Evolutionary conservation across 768 basidiomycete genomes (phyloP), one percentile per base, ranked within the genome.

Genomic region (Tylopilus rubrobrunneus): DNA sequence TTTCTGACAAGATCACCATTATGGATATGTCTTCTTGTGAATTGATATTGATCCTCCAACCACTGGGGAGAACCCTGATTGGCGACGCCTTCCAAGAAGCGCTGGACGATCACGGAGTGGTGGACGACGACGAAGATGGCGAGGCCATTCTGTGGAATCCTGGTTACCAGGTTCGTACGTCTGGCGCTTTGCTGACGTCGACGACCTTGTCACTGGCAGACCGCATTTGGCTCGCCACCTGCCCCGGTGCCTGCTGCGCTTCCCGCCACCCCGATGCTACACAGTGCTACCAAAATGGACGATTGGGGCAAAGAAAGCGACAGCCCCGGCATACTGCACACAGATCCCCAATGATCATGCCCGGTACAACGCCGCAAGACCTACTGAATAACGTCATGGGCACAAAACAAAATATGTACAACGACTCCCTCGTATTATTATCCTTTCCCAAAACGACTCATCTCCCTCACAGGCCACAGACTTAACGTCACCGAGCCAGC

Each of bases 351-450:
- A 48, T 63, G 7, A 36, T 61, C n/a, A 51, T 62, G 3, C 62
- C 62, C 3, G 60, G 67, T 23, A 85, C 78, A 0, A 89, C 87
- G 14, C 87, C 87, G 0, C 76, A 83, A 62, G 87, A 89, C 62
- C 74, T 89, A 2, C 62, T 89, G 41, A 80, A 82, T 50, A 78
- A 78, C 58, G 56, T 65, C 55, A 61, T 68, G 59, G 58, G 55
- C 7, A 17, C 53, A 15, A 58, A 54, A 62, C 70, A 45, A 25
- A 12, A 52, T 57, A 49, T 40, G 55, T 59, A 34, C 21, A 34
- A 19, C 19, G 14, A 31, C 28, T 31, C 8, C 19, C 33, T 42
- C 15, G 34, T 28, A 27, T 47, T 21, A 11, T 17, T 47, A 5
- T 36, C 12, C 36, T n/a, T 14, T 21, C 39, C 25, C 43, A 36